phyloP scores from a whole-genome alignment of 768 basidiomycete species.

The Podaxis pistillaris region DNA sequence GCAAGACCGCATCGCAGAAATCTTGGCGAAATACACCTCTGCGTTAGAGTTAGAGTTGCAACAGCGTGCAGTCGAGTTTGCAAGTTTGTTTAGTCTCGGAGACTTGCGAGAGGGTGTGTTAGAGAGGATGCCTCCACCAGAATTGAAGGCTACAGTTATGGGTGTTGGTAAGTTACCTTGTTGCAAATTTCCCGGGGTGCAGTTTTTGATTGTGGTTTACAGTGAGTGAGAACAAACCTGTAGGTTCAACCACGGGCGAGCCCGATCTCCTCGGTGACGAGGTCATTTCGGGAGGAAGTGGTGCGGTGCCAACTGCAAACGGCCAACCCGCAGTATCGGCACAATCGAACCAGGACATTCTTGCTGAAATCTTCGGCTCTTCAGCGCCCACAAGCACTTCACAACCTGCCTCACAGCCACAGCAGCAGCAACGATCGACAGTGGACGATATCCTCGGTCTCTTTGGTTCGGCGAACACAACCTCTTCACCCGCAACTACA shows the following conservation, averaged over 20 bases:
- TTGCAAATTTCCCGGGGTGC: neutral
- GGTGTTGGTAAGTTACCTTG: slow-evolving; percentile 64
- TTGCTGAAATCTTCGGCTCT: slow-evolving; percentile 89
- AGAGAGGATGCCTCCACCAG: slow-evolving; percentile 99
- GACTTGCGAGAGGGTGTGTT: slow-evolving; percentile 82
- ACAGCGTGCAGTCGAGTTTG: slow-evolving; percentile 95
- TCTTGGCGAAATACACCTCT: slow-evolving; percentile 80
- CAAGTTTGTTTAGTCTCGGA: slow-evolving; percentile 74
- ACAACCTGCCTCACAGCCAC: slow-evolving; percentile 38
- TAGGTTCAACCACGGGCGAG: slow-evolving; percentile 77
- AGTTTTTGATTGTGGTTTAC: slow-evolving; percentile 5
- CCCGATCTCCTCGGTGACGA: slow-evolving; percentile 86
- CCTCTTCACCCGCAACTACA: slow-evolving; percentile 32
- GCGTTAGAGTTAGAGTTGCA: slow-evolving; percentile 94
- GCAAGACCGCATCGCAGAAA: slow-evolving; percentile 75
- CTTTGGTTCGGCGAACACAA: slow-evolving; percentile 57
- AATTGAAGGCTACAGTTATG: slow-evolving; percentile 95
- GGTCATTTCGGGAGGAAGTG: slow-evolving; percentile 25
- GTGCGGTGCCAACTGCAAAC: slow-evolving; percentile 28
- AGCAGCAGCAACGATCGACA: slow-evolving; percentile 51
- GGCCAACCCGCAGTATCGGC: slow-evolving; percentile 38
- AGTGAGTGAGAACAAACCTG: slow-evolving; percentile 97
- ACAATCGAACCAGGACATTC: slow-evolving; percentile 78
- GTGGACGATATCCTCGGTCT: slow-evolving; percentile 92
- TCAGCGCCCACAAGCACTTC: slow-evolving; percentile 29